These are phyloP conservation scores for Priceomyces fermenticarens DNA, from an alignment of 805 yeast genomes.

Conservation along the genomic window DNA sequence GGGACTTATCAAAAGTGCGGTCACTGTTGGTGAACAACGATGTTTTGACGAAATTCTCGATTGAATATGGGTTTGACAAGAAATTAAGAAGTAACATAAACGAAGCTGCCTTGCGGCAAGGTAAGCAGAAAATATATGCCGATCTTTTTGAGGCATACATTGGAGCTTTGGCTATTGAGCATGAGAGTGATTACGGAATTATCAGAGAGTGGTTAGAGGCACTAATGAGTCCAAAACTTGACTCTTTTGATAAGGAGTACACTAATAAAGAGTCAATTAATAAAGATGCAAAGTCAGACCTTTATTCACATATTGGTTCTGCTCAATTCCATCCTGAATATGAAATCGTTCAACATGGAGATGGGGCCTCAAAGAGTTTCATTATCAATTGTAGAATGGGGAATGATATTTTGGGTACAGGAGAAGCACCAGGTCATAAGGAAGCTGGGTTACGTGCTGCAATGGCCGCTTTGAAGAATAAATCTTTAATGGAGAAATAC, in stretches of 20 bases:
- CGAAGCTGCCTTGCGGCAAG: constrained; percentile 42
- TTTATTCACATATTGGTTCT: constrained; percentile 77
- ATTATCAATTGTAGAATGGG: constrained; percentile 66
- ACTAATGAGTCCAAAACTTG: constrained; percentile 47
- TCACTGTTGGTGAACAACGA: constrained; percentile 70
- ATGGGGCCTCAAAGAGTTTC: constrained; percentile 49
- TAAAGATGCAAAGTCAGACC: constrained; percentile 69
- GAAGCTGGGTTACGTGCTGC: constrained; percentile 88
- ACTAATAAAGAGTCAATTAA: constrained; percentile 42
- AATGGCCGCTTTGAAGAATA: constrained; percentile 65
- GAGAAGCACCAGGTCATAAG: constrained; percentile 64
- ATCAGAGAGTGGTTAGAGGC: constrained; percentile 57
- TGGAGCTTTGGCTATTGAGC: constrained; percentile 74
- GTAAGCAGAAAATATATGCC: constrained; percentile 71
- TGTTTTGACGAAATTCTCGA: constrained; percentile 67
- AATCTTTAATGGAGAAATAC: constrained; percentile 59
- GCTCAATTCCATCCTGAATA: constrained; percentile 66
- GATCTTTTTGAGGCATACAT: constrained; percentile 93
- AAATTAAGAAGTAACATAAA: constrained; percentile 51
- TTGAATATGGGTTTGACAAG: constrained; percentile 62
- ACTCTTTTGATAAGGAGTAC: constrained; percentile 27
- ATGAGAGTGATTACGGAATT: constrained; percentile 42
- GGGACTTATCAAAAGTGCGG: constrained; percentile 70
- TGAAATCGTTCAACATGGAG: constrained; percentile 42
- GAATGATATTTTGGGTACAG: constrained; percentile 66